These are phyloP conservation scores for Boletus speciosus DNA, from an alignment of 768 basidiomycete genomes.

Conservation along the genomic window DNA sequence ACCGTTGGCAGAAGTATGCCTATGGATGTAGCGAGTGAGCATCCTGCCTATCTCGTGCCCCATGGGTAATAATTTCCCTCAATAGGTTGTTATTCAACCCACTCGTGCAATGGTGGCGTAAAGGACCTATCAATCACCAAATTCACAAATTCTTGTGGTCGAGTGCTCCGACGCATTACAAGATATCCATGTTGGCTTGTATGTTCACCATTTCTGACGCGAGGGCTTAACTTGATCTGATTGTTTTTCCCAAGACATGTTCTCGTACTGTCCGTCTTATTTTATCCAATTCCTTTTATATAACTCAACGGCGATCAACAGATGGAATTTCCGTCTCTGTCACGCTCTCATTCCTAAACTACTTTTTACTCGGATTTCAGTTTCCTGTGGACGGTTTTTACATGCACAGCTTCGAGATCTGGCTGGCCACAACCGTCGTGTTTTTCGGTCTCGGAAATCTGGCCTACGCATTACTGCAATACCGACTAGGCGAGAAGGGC, in stretches of 20 bases:
- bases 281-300: not conserved
- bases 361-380: constrained; percentile 68
- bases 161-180: constrained; percentile 74
- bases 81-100: constrained; percentile 84
- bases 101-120: constrained; percentile 67
- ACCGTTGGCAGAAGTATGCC: constrained; percentile 88
- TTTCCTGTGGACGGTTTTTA: constrained; percentile 74
- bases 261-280: constrained; percentile 45
- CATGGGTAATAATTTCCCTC: constrained; percentile 1
- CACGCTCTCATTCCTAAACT: constrained; percentile 68
- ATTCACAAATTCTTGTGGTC: constrained; percentile 77
- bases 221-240: constrained; percentile 1
- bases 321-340: constrained; percentile 63
- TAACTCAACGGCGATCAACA: constrained; percentile 2
- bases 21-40: constrained; percentile 60
- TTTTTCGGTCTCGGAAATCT: constrained; percentile 73
- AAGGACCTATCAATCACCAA: constrained; percentile 82
- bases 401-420: constrained; percentile 78
- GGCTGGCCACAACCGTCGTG: constrained; percentile 72
- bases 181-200: constrained; percentile 61
- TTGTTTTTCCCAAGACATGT: constrained; percentile 37
- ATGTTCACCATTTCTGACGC: constrained; percentile 18
- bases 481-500: constrained; percentile 52
- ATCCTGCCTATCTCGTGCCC: constrained; percentile 15
- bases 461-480: constrained; percentile 69